These are phyloP conservation scores for Mucor mucedo DNA, from an alignment of 371 early-diverging fungal species.

Conservation along the genomic window DNA sequence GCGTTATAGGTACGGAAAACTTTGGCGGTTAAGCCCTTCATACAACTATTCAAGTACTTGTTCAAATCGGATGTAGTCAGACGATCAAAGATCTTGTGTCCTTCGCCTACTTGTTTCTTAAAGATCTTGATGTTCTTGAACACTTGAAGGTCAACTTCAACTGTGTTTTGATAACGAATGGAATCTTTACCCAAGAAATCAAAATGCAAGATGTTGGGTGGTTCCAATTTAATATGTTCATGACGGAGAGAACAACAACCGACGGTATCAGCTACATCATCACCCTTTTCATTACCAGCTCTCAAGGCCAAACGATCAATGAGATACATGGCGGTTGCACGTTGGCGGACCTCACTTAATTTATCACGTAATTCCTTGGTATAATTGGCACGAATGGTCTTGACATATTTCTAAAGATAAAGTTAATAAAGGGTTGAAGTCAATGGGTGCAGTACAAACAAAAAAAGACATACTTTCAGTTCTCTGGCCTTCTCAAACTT, in stretches of 20 bases:
- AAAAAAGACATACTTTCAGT: slow-evolving; percentile 69
- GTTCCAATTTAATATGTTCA: slow-evolving; percentile 88
- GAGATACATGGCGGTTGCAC: slow-evolving; percentile 94
- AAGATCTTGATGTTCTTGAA: slow-evolving; percentile 92
- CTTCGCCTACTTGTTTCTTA: slow-evolving; percentile 64
- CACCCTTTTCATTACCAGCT: slow-evolving; percentile 98
- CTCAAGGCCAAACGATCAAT: slow-evolving; percentile 95
- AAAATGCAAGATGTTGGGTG: slow-evolving; percentile 81
- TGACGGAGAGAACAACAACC: slow-evolving; percentile 96
- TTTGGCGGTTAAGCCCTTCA: slow-evolving; percentile 96
- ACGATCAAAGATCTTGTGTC: slow-evolving; percentile 89
- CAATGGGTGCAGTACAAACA: too few species aligned
- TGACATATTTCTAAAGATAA: slow-evolving; percentile 67
- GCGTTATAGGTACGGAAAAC: slow-evolving; percentile 99
- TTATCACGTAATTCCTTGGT: slow-evolving; percentile 78
- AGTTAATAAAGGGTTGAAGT: not conserved
- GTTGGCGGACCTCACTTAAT: slow-evolving; percentile 81
- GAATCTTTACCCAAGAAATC: slow-evolving; percentile 99
- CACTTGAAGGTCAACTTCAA: slow-evolving; percentile 85
- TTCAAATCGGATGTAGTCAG: slow-evolving; percentile 82
- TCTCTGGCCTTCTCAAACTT: slow-evolving; percentile 96
- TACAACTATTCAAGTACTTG: slow-evolving; percentile 83
- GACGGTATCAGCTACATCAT: slow-evolving; percentile 98
- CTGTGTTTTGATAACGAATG: slow-evolving; percentile 91
- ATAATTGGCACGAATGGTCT: slow-evolving; percentile 79